Percentiles rank a stretch among this genome's conserved stretches.
These are phyloP conservation scores for Ceratocystis albifundus DNA, from an alignment of 2,329 filamentous ascomycete genomes.

Conservation along the genomic window DNA sequence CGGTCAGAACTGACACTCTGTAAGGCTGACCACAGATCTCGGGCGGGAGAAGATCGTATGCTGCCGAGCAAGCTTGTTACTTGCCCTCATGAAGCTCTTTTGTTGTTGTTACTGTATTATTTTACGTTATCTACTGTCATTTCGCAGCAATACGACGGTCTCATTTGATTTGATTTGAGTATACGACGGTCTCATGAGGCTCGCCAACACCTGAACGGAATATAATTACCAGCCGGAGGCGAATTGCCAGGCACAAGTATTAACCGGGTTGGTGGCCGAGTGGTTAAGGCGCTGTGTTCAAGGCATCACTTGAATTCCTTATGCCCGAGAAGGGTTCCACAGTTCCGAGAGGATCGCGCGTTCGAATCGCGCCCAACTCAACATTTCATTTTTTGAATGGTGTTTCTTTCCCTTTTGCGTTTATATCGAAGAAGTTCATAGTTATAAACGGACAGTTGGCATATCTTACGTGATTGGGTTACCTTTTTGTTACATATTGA, in stretches of 20 bases:
- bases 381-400: conserved; percentile 11
- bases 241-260: not conserved
- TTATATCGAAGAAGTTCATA: not conserved
- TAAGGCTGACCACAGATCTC: no score
- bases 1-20: no score
- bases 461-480: not conserved
- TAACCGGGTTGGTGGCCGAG: conserved; percentile 21
- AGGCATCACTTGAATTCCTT: conserved; percentile 23
- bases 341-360: conserved; percentile 23
- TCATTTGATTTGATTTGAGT: no score
- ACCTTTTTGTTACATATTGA: not conserved
- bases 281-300: conserved; percentile 20
- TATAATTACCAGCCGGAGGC: not conserved
- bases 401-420: not conserved
- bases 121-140: no score
- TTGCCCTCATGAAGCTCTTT: no score
- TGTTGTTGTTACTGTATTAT: no score
- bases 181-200: no score
- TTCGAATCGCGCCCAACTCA: conserved; percentile 24
- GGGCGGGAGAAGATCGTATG: no score
- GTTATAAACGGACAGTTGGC: not conserved
- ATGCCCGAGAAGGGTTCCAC: conserved; percentile 23
- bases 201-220: not conserved
- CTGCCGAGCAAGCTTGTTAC: no score
- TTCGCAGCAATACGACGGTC: no score